phyloP scores from a whole-genome alignment of 164 flowering plant species.

The Nelumbo lutea region DNA sequence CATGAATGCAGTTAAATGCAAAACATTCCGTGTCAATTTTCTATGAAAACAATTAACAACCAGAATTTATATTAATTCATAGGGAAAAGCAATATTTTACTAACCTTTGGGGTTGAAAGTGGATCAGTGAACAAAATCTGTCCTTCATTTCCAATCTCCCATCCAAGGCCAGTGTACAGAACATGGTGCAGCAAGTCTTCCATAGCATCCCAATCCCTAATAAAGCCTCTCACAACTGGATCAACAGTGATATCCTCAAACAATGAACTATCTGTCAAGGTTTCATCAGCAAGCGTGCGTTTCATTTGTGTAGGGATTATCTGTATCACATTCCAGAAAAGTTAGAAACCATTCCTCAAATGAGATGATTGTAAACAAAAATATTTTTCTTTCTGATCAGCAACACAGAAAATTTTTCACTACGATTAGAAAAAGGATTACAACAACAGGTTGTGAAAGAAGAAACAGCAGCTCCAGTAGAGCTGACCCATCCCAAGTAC shows the following conservation, averaged over 20 bases:
- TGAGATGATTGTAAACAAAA: neutral
- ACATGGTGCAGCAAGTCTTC: constrained; percentile 89
- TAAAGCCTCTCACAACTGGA: constrained; percentile 83
- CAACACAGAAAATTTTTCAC: too few species aligned
- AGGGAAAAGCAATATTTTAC: constrained; percentile 5
- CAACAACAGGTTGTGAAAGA: too few species aligned
- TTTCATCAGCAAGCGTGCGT: constrained; percentile 58
- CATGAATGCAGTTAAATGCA: neutral
- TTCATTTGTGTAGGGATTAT: constrained; percentile 90
- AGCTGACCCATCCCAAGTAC: too few species aligned
- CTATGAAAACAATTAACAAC: neutral
- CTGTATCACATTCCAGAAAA: constrained; percentile 27
- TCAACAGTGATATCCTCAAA: constrained; percentile 61
- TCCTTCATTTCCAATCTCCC: constrained; percentile 99
- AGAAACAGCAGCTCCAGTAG: too few species aligned
- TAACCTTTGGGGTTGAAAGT: constrained; percentile 88
- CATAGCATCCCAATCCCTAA: constrained; percentile 97
- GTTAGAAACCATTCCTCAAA: neutral
- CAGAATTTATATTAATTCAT: neutral
- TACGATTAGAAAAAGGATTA: too few species aligned
- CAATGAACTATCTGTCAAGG: constrained; percentile 28
- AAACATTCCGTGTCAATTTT: neutral
- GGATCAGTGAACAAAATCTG: constrained; percentile 94
- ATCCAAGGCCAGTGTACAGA: constrained; percentile 80
- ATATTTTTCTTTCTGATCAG: neutral